A percentile compares a stretch with the other conserved stretches of the same genome.
phyloP scores from a whole-genome alignment of 768 basidiomycete genomes.

The Trametes elegans region DNA sequence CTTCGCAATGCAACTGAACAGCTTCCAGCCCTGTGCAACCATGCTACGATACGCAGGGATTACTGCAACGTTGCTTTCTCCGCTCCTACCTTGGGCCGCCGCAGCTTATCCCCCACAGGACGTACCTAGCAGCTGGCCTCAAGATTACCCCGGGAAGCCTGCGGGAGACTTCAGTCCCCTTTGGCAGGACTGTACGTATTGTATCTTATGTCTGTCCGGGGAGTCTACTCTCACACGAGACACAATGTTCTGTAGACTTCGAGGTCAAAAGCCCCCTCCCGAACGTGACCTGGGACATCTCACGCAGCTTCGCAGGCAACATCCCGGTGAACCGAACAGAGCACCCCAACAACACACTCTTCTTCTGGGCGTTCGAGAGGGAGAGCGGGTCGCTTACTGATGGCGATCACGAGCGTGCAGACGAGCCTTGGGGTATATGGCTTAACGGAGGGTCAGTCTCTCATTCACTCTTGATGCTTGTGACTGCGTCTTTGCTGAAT shows the following conservation, averaged over 20 bases:
- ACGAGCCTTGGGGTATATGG: constrained; percentile 39
- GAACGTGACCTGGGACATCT: constrained; percentile 32
- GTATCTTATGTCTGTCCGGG: neutral
- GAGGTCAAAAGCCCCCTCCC: constrained; percentile 35
- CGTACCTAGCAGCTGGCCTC: constrained; percentile 32
- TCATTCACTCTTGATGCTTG: neutral
- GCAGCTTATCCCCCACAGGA: constrained; percentile 1
- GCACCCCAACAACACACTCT: constrained; percentile 37
- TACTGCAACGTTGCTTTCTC: no score
- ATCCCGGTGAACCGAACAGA: constrained; percentile 31
- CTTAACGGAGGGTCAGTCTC: constrained; percentile 34
- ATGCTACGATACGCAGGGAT: no score
- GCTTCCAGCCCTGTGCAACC: no score
- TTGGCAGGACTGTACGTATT: constrained; percentile 33
- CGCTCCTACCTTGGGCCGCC: no score
- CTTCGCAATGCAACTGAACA: no score
- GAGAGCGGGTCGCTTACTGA: constrained; percentile 36
- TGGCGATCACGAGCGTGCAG: constrained; percentile 20
- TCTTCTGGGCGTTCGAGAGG: constrained; percentile 42
- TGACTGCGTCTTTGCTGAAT: neutral
- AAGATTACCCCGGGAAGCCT: constrained; percentile 43
- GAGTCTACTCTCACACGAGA: neutral
- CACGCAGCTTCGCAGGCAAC: constrained; percentile 38
- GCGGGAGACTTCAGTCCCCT: constrained; percentile 28
- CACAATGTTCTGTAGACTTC: constrained; percentile 27